Percentiles rank a stretch among this genome's conserved stretches.
These are phyloP conservation scores for Arthrobotrys conoides DNA, from an alignment of 2,329 filamentous ascomycete species.

Conservation along the genomic window DNA sequence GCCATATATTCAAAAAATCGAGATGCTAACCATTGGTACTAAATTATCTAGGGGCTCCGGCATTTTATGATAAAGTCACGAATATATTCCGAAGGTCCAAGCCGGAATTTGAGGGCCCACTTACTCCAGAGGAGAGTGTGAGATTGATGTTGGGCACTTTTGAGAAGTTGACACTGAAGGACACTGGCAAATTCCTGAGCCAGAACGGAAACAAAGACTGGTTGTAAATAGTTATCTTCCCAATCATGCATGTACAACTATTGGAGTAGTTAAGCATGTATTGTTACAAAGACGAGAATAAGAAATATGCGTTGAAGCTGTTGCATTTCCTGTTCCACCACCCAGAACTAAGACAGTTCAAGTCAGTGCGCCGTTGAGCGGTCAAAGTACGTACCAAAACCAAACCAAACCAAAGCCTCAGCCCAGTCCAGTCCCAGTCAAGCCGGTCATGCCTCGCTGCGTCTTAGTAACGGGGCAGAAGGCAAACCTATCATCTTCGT, in stretches of 20 bases:
- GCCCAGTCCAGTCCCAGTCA: constrained; percentile 7
- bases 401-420: constrained; percentile 1
- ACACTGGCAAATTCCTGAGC: constrained; percentile 72
- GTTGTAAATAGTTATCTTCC: constrained; percentile 66
- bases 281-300: neutral
- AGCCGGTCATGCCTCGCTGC: constrained; percentile 27
- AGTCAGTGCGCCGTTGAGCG: constrained; percentile 19
- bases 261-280: neutral
- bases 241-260: no score
- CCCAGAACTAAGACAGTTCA: neutral
- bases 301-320: constrained; percentile 6
- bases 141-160: constrained; percentile 66
- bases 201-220: constrained; percentile 72
- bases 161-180: constrained; percentile 68
- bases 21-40: neutral
- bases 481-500: constrained; percentile 12
- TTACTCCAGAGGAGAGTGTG: constrained; percentile 67
- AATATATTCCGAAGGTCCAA: constrained; percentile 66
- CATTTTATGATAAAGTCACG: constrained; percentile 62
- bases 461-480: constrained; percentile 22
- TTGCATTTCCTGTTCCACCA: constrained; percentile 2
- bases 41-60: constrained; percentile 30
- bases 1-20: neutral
- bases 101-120: constrained; percentile 67
- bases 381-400: constrained; percentile 9